Base-by-base conservation (phyloP, 179 eudicot species). In the Beta corolliflora region DNA sequence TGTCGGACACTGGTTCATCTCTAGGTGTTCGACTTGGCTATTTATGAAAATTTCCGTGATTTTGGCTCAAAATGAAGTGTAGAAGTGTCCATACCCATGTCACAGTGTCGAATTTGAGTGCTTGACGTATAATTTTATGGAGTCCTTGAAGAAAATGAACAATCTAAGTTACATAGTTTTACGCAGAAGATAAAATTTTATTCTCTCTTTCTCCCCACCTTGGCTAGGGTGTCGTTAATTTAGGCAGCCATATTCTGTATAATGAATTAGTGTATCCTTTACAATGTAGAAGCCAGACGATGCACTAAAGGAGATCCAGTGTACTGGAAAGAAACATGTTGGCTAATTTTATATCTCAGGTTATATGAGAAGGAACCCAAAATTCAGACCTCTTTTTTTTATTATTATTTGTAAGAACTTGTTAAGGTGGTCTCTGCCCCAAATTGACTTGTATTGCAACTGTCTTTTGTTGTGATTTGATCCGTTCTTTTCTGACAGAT, bases 401-500 rank as follows among this genome's bases (percentile, higher is more conserved):
- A 13, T 46, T 46, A 31, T 9, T 41, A 31, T 29, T 29, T 29
- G 31, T 29, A 29, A 36, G 56, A 71, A 9, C 56, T 9, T 71
- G 55, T 14, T 48, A 50, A 50, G 60, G 13, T 60, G 29, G n/a
- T 76, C 63, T 29, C 56, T 58, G 84, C 36, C 59, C 44, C 29
- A 13, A 13, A 5, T 21, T 60, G 16, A 36, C 31, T 58, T 31
- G 77, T 58, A 10, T 56, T 16, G 48, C 77, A 54, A 46, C 77
- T 79, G 75, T 73, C 41, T 60, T 82, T 81, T 69, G 46, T 31
- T 79, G 44, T 52, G 36, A 10, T 73, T 70, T 23, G 6, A 54
- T 41, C 50, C 31, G 41, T 80, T 84, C n/a, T 81, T 66, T 83
- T 75, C 69, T 29, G 85, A 85, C 94, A 94, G 98, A 96, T 96